Evolutionary conservation across 306 rosid species (phyloP), one percentile per base, ranked within the genome.

Genomic region (Macrotyloma uniflorum): DNA sequence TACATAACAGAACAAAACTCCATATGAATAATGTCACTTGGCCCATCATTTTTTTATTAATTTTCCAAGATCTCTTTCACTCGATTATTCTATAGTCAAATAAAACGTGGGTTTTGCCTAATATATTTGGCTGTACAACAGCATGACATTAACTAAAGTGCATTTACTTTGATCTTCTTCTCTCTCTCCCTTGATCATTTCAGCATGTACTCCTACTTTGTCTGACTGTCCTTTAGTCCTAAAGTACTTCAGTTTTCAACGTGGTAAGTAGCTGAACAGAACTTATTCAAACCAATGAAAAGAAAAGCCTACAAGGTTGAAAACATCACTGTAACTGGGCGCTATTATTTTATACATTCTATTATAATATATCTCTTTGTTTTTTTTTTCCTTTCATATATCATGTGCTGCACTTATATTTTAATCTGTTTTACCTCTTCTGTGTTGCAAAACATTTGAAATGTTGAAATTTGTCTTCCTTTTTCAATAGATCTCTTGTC

Each of bases 91-190:
- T 20, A 2, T 50, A 35, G 76, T 68, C 82, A 81, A 81, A 67
- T 36, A 82, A 82, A 82, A 62, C 74, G 82, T 76, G 81, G 81
- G 24, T 38, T 58, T 32, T 68, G 73, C 85, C 85, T 75, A 58
- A 81, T 47, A 23, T 54, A 35, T 47, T 22, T 58, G 57, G 72
- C 67, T 68, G 72, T 32, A 46, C 18, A 63, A 75, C 59, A 67
- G 80, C 72, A 13, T 59, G 73, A 68, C 55, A 75, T 49, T 1
- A 58, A 28, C n/a, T 24, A 75, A 46, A 69, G 43, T 73, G 53
- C 35, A 30, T 46, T 67, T 40, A 22, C 59, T 53, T 22, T 43
- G 57, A 32, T 22, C 26, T 24, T 24, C 18, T 13, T 13, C 14
- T 35, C 40, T 10, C 22, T 40, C 45, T 38, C 24, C n/a, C 1